A percentile compares a stretch with the other conserved stretches of the same genome.
These are phyloP conservation scores for Phialophora macrospora DNA, from an alignment of 2,329 filamentous ascomycete species.

Conservation along the genomic window DNA sequence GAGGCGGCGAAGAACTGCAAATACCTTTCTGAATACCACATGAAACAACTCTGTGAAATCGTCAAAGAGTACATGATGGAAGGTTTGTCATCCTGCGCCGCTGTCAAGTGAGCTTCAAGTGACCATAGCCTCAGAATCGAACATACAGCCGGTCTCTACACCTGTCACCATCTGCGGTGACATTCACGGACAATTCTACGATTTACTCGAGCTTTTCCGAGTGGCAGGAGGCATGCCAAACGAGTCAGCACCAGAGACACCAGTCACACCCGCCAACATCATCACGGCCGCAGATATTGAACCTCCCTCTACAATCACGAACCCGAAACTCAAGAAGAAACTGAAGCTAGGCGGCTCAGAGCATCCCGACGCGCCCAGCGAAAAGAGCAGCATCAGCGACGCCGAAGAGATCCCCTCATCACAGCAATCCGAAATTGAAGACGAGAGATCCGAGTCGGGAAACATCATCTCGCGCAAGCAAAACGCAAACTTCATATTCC, in stretches of 20 bases:
- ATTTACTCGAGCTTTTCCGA: constrained; percentile 93
- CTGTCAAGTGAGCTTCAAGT: constrained; percentile 13
- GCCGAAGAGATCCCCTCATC: constrained; percentile 56
- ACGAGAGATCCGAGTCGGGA: constrained; percentile 45
- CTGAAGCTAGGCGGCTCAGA: constrained; percentile 60
- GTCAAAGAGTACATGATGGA: constrained; percentile 99
- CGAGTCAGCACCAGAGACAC: constrained; percentile 63
- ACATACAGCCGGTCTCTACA: constrained; percentile 96
- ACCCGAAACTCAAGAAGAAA: constrained; percentile 85
- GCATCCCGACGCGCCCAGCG: constrained; percentile 35
- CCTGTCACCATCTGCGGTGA: constrained; percentile 97
- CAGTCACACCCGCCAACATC: constrained; percentile 70
- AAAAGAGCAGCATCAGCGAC: constrained; percentile 43
- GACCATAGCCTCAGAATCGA: constrained; percentile 70
- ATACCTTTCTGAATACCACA: constrained; percentile 91
- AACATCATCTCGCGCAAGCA: constrained; percentile 49
- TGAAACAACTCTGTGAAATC: constrained; percentile 99
- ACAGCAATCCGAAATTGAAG: constrained; percentile 46
- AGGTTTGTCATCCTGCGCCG: constrained; percentile 59
- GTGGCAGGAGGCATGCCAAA: constrained; percentile 97
- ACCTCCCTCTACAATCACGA: constrained; percentile 83
- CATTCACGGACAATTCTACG: constrained; percentile 98
- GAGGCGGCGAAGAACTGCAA: constrained; percentile 96
- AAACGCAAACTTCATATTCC: constrained; percentile 72
- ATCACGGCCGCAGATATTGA: constrained; percentile 93